Evolutionary conservation across 805 yeast genomes (phyloP).

Genomic region (Lipomyces kockii): DNA sequence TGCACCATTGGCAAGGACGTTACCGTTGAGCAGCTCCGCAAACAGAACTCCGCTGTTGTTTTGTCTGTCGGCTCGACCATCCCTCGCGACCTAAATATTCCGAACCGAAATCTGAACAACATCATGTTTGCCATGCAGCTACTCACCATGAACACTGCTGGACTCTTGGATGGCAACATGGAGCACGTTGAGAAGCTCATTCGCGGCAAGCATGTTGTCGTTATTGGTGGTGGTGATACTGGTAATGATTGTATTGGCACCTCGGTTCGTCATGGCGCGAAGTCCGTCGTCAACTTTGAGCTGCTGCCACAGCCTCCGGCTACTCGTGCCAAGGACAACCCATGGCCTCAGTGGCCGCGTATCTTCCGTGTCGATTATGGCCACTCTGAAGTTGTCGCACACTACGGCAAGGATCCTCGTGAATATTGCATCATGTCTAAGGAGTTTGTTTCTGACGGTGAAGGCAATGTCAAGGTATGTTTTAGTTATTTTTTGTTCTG

Average conservation of each 20-base stretch:
- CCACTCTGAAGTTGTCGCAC: conserved; percentile 91
- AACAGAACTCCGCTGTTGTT: conserved; percentile 77
- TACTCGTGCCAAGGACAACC: conserved; percentile 87
- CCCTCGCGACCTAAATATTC: conserved; percentile 92
- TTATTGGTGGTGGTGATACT: conserved; percentile 99
- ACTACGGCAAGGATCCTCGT: conserved; percentile 96
- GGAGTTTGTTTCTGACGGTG: conserved; percentile 93
- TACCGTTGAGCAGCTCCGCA: conserved; percentile 68
- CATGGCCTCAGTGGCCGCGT: conserved; percentile 99
- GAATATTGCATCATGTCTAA: conserved; percentile 94
- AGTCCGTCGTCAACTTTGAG: conserved; percentile 91
- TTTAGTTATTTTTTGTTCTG: neutral
- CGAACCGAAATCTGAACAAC: conserved; percentile 88
- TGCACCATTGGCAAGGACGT: conserved; percentile 78
- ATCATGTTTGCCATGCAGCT: conserved; percentile 95
- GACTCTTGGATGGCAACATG: conserved; percentile 72
- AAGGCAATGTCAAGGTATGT: conserved; percentile 76
- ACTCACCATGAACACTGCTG: conserved; percentile 85
- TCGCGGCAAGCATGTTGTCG: conserved; percentile 84
- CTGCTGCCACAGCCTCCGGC: conserved; percentile 89
- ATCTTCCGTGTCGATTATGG: conserved; percentile 98
- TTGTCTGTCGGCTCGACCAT: conserved; percentile 94
- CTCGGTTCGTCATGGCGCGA: conserved; percentile 95
- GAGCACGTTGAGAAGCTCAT: conserved; percentile 71
- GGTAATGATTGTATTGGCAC: conserved; percentile 99